phyloP scores from a whole-genome alignment of 176 grass and related monocot species.

The Ensete ventricosum region DNA sequence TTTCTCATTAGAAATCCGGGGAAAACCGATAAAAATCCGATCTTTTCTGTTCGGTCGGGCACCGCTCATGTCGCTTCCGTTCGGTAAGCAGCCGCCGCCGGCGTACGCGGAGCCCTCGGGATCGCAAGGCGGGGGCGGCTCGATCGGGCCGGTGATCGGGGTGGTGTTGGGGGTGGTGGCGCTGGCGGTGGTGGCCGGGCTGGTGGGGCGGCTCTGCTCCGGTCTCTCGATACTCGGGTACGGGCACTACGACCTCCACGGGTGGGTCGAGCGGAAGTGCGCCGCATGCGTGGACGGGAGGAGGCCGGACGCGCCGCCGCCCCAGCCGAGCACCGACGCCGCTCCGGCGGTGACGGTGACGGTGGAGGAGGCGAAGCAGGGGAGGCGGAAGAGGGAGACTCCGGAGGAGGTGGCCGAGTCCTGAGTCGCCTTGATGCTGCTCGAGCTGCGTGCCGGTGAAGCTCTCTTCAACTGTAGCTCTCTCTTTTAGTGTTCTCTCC shows the following conservation, averaged over 20 bases:
- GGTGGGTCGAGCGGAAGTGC: background rate
- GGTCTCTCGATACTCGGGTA: background rate
- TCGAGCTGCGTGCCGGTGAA: too few relatives aligned
- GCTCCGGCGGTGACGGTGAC: too few relatives aligned
- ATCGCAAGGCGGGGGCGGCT: background rate
- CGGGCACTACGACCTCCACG: slow-evolving; percentile 3
- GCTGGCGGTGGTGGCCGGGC: background rate
- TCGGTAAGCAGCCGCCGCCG: background rate
- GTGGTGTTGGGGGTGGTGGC: background rate
- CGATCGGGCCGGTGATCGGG: slow-evolving; percentile 3
- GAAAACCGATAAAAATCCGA: too few relatives aligned
- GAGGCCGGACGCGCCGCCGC: background rate
- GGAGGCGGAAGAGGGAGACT: too few relatives aligned
- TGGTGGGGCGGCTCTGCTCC: slow-evolving; percentile 3
- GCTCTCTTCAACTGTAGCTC: too few relatives aligned
- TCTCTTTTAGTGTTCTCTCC: too few relatives aligned
- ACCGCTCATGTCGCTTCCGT: background rate
- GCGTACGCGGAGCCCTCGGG: background rate
- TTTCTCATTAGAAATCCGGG: too few relatives aligned
- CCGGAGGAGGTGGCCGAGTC: too few relatives aligned
- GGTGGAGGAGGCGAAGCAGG: too few relatives aligned
- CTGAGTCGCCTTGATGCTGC: too few relatives aligned
- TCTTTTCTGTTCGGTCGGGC: too few relatives aligned
- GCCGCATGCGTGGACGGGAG: background rate
- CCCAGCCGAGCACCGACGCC: too few relatives aligned